phyloP scores from a whole-genome alignment of 768 basidiomycete genomes.

The Omphalotus guepiniiformis region DNA sequence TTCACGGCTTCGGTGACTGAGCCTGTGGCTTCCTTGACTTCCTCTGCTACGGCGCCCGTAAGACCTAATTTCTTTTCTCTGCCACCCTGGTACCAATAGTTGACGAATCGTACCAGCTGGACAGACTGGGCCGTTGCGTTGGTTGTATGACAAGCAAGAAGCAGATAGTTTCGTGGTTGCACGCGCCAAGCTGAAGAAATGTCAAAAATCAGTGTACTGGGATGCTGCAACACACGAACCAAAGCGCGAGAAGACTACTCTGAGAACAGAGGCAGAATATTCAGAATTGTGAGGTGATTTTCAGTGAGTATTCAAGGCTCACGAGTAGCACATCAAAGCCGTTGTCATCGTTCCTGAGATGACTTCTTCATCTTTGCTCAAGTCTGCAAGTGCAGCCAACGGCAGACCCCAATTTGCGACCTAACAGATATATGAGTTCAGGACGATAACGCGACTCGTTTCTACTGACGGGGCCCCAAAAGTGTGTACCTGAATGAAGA shows the following conservation, averaged over 20 bases:
- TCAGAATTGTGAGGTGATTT: constrained; percentile 2
- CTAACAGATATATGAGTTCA: constrained; percentile 33
- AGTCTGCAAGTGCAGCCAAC: constrained; percentile 86
- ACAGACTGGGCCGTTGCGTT: constrained; percentile 84
- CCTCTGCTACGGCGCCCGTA: constrained; percentile 19
- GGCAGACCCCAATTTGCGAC: constrained; percentile 99
- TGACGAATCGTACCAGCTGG: constrained; percentile 81
- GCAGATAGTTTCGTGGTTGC: constrained; percentile 91
- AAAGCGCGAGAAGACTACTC: constrained; percentile 92
- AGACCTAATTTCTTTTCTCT: constrained; percentile 64
- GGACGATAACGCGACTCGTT: not conserved
- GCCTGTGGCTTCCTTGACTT: constrained; percentile 28
- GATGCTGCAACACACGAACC: constrained; percentile 43
- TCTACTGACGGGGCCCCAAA: constrained; percentile 90
- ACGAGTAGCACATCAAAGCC: constrained; percentile 90
- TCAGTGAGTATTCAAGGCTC: constrained; percentile 34
- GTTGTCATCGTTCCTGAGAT: constrained; percentile 98
- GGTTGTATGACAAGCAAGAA: constrained; percentile 91
- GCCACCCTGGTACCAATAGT: constrained; percentile 90
- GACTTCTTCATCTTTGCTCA: constrained; percentile 91
- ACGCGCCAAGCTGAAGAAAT: constrained; percentile 78
- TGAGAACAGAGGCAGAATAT: constrained; percentile 17
- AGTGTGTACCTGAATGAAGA: constrained; percentile 76
- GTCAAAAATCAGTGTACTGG: constrained; percentile 1
- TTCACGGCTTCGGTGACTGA: constrained; percentile 49